Conservation (phyloP, 805 yeast genomes). For the Wickerhamiella nectarea region DNA sequence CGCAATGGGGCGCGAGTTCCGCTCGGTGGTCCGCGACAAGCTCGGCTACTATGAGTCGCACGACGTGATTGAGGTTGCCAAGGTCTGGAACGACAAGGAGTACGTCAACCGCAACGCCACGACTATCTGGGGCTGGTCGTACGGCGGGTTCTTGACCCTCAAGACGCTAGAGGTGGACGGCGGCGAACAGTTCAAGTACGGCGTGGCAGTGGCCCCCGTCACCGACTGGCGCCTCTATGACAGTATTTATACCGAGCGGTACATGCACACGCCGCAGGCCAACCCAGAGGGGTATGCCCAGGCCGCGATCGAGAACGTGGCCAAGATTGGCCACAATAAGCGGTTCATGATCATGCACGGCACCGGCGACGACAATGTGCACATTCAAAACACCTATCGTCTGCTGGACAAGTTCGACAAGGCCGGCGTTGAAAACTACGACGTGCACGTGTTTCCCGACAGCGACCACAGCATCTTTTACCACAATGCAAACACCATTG, state of each 20-base stretch:
- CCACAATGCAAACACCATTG: conserved; percentile 66
- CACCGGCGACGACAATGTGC: conserved; percentile 95
- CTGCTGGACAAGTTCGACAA: conserved; percentile 62
- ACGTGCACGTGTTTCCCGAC: conserved; percentile 82
- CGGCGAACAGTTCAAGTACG: conserved; percentile 65
- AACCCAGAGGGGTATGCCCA: conserved; percentile 48
- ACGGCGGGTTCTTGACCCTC: conserved; percentile 88
- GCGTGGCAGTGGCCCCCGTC: conserved; percentile 95
- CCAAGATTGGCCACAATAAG: conserved; percentile 39
- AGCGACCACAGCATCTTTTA: conserved; percentile 71
- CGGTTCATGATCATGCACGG: conserved; percentile 90
- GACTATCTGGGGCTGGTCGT: conserved; percentile 97
- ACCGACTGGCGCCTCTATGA: conserved; percentile 90
- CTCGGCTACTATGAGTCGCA: conserved; percentile 70
- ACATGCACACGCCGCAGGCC: conserved; percentile 70
- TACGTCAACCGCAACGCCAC: conserved; percentile 58
- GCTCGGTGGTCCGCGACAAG: conserved; percentile 66
- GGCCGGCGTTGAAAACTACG: conserved; percentile 74
- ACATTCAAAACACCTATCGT: conserved; percentile 75
- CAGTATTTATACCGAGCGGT: conserved; percentile 87
- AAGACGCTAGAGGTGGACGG: conserved; percentile 76
- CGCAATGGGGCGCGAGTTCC: conserved; percentile 62
- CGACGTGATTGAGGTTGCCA: conserved; percentile 82
- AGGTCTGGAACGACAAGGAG: conserved; percentile 43
- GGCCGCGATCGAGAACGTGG: conserved; percentile 44